These are phyloP conservation scores for Phylloporus scabripes DNA, from an alignment of 768 basidiomycete genomes.

Conservation along the genomic window DNA sequence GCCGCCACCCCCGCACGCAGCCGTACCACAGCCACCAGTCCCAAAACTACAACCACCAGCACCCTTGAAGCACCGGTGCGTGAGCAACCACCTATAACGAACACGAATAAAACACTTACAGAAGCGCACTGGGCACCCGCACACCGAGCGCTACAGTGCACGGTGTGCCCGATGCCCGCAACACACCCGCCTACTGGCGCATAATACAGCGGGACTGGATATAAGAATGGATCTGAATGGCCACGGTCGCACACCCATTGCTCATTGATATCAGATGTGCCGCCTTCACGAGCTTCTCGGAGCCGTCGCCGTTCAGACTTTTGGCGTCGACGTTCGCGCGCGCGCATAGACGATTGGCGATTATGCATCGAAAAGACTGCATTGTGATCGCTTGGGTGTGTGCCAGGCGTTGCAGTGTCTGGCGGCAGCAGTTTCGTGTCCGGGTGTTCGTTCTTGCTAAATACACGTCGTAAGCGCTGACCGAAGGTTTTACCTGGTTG, in stretches of 20 bases:
- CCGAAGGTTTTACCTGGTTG: slow-evolving; percentile 40
- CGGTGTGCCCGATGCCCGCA: background rate
- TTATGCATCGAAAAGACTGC: slow-evolving; percentile 34
- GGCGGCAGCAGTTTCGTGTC: slow-evolving; percentile 31
- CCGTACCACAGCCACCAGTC: background rate
- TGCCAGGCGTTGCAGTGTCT: slow-evolving; percentile 34
- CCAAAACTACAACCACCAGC: background rate
- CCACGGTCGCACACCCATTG: background rate
- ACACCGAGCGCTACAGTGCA: background rate
- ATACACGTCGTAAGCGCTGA: slow-evolving; percentile 35
- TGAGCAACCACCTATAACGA: background rate
- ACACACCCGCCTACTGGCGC: background rate
- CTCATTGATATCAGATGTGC: background rate
- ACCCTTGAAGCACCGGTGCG: background rate
- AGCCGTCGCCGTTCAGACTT: slow-evolving; percentile 9
- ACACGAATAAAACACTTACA: background rate
- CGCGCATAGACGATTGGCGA: background rate
- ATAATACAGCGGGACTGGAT: background rate
- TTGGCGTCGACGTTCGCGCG: slow-evolving; percentile 7
- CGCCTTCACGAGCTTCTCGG: background rate
- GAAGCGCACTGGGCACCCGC: background rate
- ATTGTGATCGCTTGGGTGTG: slow-evolving; percentile 53
- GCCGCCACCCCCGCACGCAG: background rate
- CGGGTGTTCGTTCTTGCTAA: background rate
- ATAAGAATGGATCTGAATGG: background rate